Evolutionary conservation across 352 stramenopile genomes (phyloP), one percentile per base, ranked within the genome.

Genomic region (Pythium sp.): DNA sequence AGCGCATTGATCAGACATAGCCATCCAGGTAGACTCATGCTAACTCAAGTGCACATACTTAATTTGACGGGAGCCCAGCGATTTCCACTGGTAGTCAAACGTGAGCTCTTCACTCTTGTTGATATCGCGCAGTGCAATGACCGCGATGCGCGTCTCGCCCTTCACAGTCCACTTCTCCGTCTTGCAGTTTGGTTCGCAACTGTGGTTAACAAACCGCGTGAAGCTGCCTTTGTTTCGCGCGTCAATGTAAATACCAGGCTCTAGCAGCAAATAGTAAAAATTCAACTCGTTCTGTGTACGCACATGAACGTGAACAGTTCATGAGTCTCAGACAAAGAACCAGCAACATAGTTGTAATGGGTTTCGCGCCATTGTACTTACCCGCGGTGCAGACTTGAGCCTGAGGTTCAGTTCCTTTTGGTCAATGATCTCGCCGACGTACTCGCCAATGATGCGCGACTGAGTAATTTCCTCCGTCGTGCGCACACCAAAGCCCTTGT

Each of bases 51-150:
- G 15, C 11, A 51, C 65, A n/a, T 68, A 83, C 71, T 79, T 92
- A 61, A 95, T 93, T 63, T 89, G 84, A 49, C 83, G 80, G 1
- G 86, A 92, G 5, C 88, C 88, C 7, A 96, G 79, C 11, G 87
- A 78, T 65, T 96, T 93, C 91, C 91, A 99, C 76, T 98, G 97
- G 70, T 99, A 99, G 74, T 99, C 96, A 68, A 98, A 99, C 51
- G 86, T 97, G 32, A 99, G 77, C 69, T 99, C 97, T 76, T 98
- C 93, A 5, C 86, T 85, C 4, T 72, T 67, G 9, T 74, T 22
- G 60, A 99, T 98, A 58, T 97, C 79, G n/a, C 84, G 82, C 62
- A 98, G 80, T 12, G 96, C 92, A 62, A 98, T 93, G 5, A 99
- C 96, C 0, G 96, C 94, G 67, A 99, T 98, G 22, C 94, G 82